A percentile compares a stretch with the other conserved stretches of the same genome.
These are phyloP conservation scores for slime mould (Dictyostelium discoideum) DNA, from an alignment of 78 protist genomes.

Conservation along the genomic window dicty_2.7 NC_007090.3:2611001-2611500, in stretches of 20 bases:
- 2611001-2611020: too few species aligned
- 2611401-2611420: background rate
- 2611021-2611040: background rate
- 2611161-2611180: constrained; percentile 15
- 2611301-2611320: constrained; percentile 34
- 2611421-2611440: constrained; percentile 1
- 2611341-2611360: constrained; percentile 50
- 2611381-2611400: background rate
- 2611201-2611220: background rate
- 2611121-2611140: constrained; percentile 11
- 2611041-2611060: background rate
- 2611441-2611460: constrained; percentile 14
- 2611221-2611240: background rate
- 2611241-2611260: constrained; percentile 23
- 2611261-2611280: constrained; percentile 20
- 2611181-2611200: background rate
- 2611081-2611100: background rate
- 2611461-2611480: constrained; percentile 23
- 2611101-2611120: background rate
- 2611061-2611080: constrained; percentile 7
- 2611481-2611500: constrained; percentile 29
- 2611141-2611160: constrained; percentile 23
- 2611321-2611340: constrained; percentile 39
- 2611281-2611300: constrained; percentile 26
- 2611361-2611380: constrained; percentile 1